Evolutionary conservation across 495 filamentous ascomycete species (phyloP).

Genomic region (Aspergillus hancockii): DNA sequence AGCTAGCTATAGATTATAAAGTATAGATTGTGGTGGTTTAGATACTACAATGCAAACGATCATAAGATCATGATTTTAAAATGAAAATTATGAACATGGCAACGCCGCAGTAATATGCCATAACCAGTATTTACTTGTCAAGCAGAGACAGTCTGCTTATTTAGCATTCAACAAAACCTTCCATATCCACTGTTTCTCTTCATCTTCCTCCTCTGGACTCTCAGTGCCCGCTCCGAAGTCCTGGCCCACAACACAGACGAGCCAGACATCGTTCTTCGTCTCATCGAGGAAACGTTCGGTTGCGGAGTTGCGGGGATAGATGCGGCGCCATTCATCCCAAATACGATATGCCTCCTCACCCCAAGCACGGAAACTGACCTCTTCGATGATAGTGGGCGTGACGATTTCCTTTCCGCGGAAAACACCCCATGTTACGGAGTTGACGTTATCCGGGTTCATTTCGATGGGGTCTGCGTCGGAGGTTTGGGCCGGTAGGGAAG

Average conservation of each 20-base stretch:
- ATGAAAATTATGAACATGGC: background rate
- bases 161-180: slow-evolving; percentile 36
- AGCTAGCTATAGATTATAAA: background rate
- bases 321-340: slow-evolving; percentile 89
- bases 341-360: slow-evolving; percentile 94
- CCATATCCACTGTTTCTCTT: slow-evolving; percentile 49
- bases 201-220: slow-evolving; percentile 44
- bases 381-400: slow-evolving; percentile 96
- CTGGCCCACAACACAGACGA: slow-evolving; percentile 91
- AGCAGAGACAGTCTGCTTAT: slow-evolving; percentile 9
- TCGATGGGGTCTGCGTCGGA: slow-evolving; percentile 36
- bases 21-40: background rate
- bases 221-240: slow-evolving; percentile 59
- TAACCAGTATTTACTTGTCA: background rate
- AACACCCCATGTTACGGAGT: slow-evolving; percentile 95
- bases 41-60: background rate
- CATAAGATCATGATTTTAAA: background rate
- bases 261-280: slow-evolving; percentile 70
- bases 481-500: slow-evolving; percentile 49
- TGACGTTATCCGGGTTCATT: slow-evolving; percentile 61
- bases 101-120: background rate
- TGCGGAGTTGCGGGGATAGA: slow-evolving; percentile 69
- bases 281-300: slow-evolving; percentile 68
- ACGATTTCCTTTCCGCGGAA: slow-evolving; percentile 97
- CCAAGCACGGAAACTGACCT: slow-evolving; percentile 94